These are phyloP conservation scores for Chytriomyces confervae DNA, from an alignment of 192 early-diverging fungal species.

Conservation along the genomic window DNA sequence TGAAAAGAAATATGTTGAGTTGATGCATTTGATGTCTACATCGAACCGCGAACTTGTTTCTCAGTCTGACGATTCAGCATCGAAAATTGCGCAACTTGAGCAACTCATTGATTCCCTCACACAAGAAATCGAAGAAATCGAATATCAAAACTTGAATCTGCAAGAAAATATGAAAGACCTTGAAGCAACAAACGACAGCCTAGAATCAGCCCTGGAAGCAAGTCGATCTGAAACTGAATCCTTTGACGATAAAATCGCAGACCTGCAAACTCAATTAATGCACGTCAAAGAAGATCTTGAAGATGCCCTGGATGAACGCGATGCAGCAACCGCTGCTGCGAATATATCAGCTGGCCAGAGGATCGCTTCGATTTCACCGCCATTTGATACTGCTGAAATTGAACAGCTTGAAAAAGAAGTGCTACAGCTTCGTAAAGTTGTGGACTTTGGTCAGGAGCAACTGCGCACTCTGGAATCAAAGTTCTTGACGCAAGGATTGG, in stretches of 20 bases:
- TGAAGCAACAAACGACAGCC: not conserved
- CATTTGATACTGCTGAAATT: too few relatives aligned
- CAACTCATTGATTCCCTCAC: not conserved
- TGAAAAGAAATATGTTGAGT: not conserved
- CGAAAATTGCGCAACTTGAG: not conserved
- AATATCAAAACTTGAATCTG: not conserved
- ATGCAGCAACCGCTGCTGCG: not conserved
- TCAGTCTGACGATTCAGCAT: not conserved
- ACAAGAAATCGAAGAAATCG: not conserved
- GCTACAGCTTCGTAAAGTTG: not conserved
- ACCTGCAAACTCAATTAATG: not conserved
- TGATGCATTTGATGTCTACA: not conserved
- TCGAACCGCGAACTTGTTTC: not conserved
- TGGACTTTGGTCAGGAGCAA: not conserved
- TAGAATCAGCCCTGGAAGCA: not conserved
- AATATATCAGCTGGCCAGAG: not conserved
- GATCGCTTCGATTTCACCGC: not conserved
- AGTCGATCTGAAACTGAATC: not conserved
- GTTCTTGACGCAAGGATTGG: not conserved
- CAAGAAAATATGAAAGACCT: slow-evolving; percentile 5
- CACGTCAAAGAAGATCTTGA: not conserved
- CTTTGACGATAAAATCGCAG: not conserved
- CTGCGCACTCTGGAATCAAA: not conserved
- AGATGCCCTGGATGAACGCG: not conserved
- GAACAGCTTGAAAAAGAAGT: not conserved